Percentiles rank a stretch among this genome's conserved stretches.
phyloP scores from a whole-genome alignment of 371 early-diverging fungal species.

The Conidiobolus incongruus region DNA sequence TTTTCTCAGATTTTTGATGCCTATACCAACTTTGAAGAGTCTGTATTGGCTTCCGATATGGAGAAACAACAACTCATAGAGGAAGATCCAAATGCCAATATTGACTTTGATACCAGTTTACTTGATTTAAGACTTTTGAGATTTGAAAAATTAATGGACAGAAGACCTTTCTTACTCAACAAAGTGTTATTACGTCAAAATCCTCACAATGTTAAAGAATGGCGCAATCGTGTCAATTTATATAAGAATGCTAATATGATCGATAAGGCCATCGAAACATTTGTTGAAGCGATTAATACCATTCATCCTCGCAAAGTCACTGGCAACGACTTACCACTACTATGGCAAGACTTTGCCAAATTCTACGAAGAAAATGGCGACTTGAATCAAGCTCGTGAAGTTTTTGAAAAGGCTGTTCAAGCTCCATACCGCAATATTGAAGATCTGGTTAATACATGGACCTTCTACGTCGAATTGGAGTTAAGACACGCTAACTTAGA shows the following conservation, averaged over 20 bases:
- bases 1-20: no score
- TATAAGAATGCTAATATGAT: slow-evolving; percentile 31
- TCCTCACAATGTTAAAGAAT: slow-evolving; percentile 72
- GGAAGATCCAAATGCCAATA: no score
- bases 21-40: no score
- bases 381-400: slow-evolving; percentile 35
- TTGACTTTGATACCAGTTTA: no score
- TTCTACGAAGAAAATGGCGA: slow-evolving; percentile 48
- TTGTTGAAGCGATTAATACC: slow-evolving; percentile 47
- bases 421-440: slow-evolving; percentile 57
- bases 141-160: no score
- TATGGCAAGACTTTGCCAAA: slow-evolving; percentile 74
- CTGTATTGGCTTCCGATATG: no score
- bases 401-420: slow-evolving; percentile 68
- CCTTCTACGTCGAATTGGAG: slow-evolving; percentile 83
- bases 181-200: no score
- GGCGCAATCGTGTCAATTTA: slow-evolving; percentile 66
- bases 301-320: slow-evolving; percentile 61
- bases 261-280: slow-evolving; percentile 44
- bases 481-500: slow-evolving; percentile 39
- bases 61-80: no score
- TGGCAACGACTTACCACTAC: slow-evolving; percentile 39
- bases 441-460: slow-evolving; percentile 82
- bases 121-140: no score
- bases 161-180: no score